A percentile compares a stretch with the other conserved stretches of the same genome.
These are phyloP conservation scores for Cardamine resedifolia DNA, from an alignment of 345 rosid species.

Conservation along the genomic window DNA sequence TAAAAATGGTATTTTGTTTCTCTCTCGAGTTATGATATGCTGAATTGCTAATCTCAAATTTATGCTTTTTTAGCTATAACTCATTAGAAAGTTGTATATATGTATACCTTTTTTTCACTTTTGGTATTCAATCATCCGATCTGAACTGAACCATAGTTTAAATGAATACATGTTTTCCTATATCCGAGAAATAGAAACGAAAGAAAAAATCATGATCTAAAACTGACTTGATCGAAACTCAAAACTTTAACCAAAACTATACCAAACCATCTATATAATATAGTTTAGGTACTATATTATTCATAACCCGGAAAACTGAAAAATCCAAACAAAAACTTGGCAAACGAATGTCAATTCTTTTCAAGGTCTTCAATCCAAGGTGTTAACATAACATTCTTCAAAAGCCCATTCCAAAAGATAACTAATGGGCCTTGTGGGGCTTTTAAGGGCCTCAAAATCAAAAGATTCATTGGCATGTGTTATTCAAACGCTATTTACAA, in stretches of 20 bases:
- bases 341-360: no score
- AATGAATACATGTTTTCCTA: background rate
- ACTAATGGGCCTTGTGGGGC: background rate
- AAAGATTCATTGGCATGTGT: constrained; percentile 24
- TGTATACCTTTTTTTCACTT: background rate
- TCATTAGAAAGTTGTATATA: constrained; percentile 7
- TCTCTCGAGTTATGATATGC: background rate
- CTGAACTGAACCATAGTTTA: background rate
- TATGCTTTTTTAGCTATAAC: background rate
- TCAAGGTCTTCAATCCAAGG: no score
- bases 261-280: background rate
- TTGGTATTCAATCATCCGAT: background rate
- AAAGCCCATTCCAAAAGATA: background rate
- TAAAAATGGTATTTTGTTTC: constrained; percentile 2
- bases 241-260: background rate
- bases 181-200: no score
- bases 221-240: background rate
- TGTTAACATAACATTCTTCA: background rate
- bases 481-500: constrained; percentile 10
- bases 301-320: background rate
- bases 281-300: background rate
- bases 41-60: background rate
- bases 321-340: background rate
- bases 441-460: background rate
- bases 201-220: background rate